phyloP scores from a whole-genome alignment of 768 basidiomycete genomes.

The Pleurotus tuber-regium region DNA sequence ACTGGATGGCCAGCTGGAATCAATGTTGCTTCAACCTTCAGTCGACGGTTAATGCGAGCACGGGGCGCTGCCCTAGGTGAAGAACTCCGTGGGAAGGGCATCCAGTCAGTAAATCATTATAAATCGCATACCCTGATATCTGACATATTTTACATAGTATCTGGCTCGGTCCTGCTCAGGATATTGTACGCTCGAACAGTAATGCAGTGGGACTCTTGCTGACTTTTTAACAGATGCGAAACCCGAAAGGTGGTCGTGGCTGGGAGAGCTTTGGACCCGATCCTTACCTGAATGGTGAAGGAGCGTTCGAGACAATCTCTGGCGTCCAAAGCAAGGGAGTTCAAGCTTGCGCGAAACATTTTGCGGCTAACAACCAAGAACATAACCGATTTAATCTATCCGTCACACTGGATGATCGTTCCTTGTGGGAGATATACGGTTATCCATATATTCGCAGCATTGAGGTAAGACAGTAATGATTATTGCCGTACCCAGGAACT shows the following conservation, averaged over 20 bases:
- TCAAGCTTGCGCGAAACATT: conserved; percentile 31
- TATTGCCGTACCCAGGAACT: no score
- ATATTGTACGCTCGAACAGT: neutral
- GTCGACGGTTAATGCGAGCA: conserved; percentile 59
- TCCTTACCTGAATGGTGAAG: conserved; percentile 52
- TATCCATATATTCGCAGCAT: conserved; percentile 21
- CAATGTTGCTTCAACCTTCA: conserved; percentile 54
- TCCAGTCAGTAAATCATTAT: conserved; percentile 25
- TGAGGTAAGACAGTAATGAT: conserved; percentile 6
- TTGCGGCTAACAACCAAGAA: conserved; percentile 14
- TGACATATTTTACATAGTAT: neutral
- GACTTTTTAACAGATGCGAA: neutral
- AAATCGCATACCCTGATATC: neutral
- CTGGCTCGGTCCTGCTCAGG: conserved; percentile 6
- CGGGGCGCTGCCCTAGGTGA: conserved; percentile 62
- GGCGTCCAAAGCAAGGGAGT: conserved; percentile 53
- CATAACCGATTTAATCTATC: conserved; percentile 15
- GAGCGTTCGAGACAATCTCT: conserved; percentile 49
- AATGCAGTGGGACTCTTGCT: neutral
- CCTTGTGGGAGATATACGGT: conserved; percentile 29
- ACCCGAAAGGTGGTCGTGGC: conserved; percentile 5
- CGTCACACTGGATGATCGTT: conserved; percentile 33
- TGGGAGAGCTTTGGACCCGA: conserved; percentile 43
- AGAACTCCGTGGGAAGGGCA: conserved; percentile 69
- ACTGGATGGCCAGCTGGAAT: conserved; percentile 21